A percentile compares a stretch with the other conserved stretches of the same genome.
These are phyloP conservation scores for Myrica gale DNA, from an alignment of 306 rosid species.

Conservation along the genomic window DNA sequence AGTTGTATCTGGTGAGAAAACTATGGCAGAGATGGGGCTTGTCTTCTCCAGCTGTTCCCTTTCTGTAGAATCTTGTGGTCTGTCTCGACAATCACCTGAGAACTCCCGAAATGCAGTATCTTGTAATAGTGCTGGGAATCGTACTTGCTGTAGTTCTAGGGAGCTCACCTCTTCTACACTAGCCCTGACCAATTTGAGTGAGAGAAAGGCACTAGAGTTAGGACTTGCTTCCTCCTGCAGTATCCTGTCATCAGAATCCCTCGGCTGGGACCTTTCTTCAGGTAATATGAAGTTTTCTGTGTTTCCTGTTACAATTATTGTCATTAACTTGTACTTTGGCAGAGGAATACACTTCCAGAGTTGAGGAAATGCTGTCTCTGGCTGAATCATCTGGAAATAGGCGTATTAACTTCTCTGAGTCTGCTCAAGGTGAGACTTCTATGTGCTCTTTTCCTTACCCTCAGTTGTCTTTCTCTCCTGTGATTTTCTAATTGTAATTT, in stretches of 20 bases:
- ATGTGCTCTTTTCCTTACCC: conserved; percentile 11
- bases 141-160: conserved; percentile 30
- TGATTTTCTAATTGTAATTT: not conserved
- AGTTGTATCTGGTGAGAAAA: conserved; percentile 31
- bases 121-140: conserved; percentile 25
- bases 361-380: conserved; percentile 29
- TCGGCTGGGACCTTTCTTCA: conserved; percentile 47
- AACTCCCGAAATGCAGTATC: conserved; percentile 23
- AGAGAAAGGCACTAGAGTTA: conserved; percentile 23
- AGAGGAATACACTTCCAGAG: conserved; percentile 29
- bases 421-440: conserved; percentile 27
- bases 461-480: not conserved
- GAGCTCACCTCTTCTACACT: conserved; percentile 25
- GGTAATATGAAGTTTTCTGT: conserved; percentile 9
- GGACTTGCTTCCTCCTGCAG: conserved; percentile 36
- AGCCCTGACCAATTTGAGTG: conserved; percentile 22
- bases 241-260: conserved; percentile 34
- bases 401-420: conserved; percentile 20
- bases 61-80: conserved; percentile 25
- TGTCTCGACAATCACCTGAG: conserved; percentile 32
- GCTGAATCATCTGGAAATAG: conserved; percentile 22
- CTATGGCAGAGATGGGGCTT: conserved; percentile 16
- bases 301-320: conserved; percentile 1
- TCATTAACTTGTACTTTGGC: conserved; percentile 24
- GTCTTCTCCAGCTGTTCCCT: conserved; percentile 27